phyloP scores from a whole-genome alignment of 441 rosid species.

The Codiaeum variegatum region DNA sequence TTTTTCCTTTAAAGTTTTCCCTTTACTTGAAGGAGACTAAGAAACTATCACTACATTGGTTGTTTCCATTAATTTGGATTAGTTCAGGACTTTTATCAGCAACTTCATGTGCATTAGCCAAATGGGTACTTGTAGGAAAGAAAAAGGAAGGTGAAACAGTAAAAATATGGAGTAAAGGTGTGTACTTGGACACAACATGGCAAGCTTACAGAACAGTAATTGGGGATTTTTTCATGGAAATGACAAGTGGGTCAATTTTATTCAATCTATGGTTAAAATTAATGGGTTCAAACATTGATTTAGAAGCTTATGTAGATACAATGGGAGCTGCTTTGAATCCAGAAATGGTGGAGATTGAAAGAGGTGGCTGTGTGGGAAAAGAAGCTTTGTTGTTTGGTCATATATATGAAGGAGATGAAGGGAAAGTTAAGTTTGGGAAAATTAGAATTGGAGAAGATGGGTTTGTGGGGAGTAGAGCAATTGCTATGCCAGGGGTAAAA shows the following conservation, averaged over 20 bases:
- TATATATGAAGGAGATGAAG: conserved; percentile 62
- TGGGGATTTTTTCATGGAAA: conserved; percentile 62
- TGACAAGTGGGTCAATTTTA: conserved; percentile 41
- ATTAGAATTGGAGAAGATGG: conserved; percentile 50
- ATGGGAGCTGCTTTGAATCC: conserved; percentile 65
- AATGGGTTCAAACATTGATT: conserved; percentile 51
- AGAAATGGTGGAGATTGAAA: conserved; percentile 63
- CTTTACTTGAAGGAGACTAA: conserved; percentile 31
- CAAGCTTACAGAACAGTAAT: conserved; percentile 56
- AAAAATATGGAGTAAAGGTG: conserved; percentile 50
- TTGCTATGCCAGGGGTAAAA: conserved; percentile 59
- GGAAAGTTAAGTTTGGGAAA: conserved; percentile 56
- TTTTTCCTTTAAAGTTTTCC: conserved; percentile 32
- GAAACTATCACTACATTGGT: conserved; percentile 34
- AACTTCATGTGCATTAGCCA: conserved; percentile 40
- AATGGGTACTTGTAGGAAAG: conserved; percentile 59
- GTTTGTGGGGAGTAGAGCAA: conserved; percentile 53
- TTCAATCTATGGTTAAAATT: conserved; percentile 49
- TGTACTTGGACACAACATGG: conserved; percentile 59
- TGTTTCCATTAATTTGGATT: conserved; percentile 50
- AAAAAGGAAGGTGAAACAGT: conserved; percentile 50
- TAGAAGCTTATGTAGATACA: conserved; percentile 49
- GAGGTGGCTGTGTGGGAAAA: conserved; percentile 51
- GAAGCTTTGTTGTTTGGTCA: conserved; percentile 64
- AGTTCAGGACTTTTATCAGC: conserved; percentile 43